Percentiles rank a stretch among this genome's conserved stretches.
These are phyloP conservation scores for Roridomyces roridus DNA, from an alignment of 768 basidiomycete species.

Conservation along the genomic window DNA sequence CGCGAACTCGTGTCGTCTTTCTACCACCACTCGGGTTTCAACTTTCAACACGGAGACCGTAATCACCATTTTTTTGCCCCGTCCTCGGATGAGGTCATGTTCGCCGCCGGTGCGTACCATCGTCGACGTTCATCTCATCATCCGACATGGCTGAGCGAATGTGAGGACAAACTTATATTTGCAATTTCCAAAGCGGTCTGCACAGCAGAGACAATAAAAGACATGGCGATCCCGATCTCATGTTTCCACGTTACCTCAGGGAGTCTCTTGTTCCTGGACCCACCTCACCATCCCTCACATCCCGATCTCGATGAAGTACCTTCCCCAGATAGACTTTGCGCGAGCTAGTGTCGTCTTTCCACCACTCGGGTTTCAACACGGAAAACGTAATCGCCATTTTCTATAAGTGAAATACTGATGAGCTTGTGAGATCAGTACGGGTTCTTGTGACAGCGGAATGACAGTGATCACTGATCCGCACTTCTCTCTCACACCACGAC, in stretches of 20 bases:
- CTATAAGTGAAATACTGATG: no score
- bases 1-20: neutral
- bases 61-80: slow-evolving; percentile 28
- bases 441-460: no score
- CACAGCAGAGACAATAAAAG: no score
- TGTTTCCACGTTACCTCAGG: no score
- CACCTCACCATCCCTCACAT: slow-evolving; percentile 1
- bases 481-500: no score
- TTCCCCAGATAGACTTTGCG: slow-evolving; percentile 1
- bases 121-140: slow-evolving; percentile 94
- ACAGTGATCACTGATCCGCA: no score
- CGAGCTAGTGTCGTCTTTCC: neutral
- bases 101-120: slow-evolving; percentile 56
- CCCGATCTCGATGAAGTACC: neutral
- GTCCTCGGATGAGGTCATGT: no score
- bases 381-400: slow-evolving; percentile 23
- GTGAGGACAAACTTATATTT: no score
- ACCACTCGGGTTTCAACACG: slow-evolving; percentile 15
- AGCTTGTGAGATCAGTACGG: no score
- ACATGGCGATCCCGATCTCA: no score
- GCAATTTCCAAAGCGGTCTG: no score
- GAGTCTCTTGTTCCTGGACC: slow-evolving; percentile 22
- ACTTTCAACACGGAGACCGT: slow-evolving; percentile 1
- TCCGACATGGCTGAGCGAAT: slow-evolving; percentile 78
- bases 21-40: slow-evolving; percentile 15